Conservation (phyloP, 1,284 basidiomycete species). For the Moesziomyces parantarcticus region DNA sequence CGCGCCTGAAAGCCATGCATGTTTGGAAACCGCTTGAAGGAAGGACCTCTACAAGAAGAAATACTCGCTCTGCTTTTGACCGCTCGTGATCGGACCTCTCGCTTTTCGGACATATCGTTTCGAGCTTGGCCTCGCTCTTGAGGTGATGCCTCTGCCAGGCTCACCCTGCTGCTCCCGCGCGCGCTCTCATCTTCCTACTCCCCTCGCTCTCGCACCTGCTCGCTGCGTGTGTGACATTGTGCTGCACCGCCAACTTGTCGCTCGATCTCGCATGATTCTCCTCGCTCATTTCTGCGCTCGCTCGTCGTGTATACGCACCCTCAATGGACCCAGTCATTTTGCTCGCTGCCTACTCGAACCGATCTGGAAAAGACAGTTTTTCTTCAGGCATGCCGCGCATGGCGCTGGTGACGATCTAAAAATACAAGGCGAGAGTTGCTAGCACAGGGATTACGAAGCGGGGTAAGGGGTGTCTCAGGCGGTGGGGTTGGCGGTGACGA, state of each 20-base stretch:
- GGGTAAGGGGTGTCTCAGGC: background rate
- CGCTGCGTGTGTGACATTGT: no score
- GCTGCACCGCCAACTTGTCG: no score
- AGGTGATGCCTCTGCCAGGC: background rate
- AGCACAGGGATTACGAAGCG: background rate
- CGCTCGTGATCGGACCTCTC: slow-evolving; percentile 1
- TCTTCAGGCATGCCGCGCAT: background rate
- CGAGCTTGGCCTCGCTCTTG: background rate
- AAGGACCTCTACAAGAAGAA: slow-evolving; percentile 12
- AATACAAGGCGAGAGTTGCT: background rate
- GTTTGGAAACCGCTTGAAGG: slow-evolving; percentile 24
- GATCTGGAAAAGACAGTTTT: no score
- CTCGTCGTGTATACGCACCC: no score
- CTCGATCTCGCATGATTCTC: no score
- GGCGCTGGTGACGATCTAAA: background rate
- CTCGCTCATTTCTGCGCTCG: no score
- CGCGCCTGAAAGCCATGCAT: slow-evolving; percentile 14
- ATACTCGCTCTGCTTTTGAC: slow-evolving; percentile 19
- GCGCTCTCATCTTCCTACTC: background rate
- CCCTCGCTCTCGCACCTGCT: no score
- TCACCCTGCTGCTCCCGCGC: background rate
- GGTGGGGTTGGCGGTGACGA: slow-evolving; percentile 16
- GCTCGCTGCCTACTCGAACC: no score
- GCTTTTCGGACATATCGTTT: background rate
- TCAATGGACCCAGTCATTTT: no score